phyloP scores from a whole-genome alignment of 164 flowering plant genomes.

The Annona squamosa region DNA sequence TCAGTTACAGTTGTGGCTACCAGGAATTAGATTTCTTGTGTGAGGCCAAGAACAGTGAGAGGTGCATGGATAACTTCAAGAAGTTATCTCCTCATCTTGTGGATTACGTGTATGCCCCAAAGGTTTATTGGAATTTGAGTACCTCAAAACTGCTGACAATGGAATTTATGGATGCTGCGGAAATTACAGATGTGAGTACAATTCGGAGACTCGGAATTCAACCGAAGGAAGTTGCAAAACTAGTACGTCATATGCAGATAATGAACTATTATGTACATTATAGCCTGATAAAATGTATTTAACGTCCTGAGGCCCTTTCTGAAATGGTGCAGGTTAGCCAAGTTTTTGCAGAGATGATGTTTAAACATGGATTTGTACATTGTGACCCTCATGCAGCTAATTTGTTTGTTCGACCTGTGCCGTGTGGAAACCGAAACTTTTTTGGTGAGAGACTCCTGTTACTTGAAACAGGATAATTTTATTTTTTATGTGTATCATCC shows the following conservation, averaged over 20 bases:
- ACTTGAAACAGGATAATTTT: too few species aligned
- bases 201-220: conserved; percentile 63
- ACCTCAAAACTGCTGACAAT: conserved; percentile 79
- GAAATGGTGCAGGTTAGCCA: conserved; percentile 58
- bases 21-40: conserved; percentile 87
- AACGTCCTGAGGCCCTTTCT: not conserved
- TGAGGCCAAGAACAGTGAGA: conserved; percentile 89
- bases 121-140: conserved; percentile 74
- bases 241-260: conserved; percentile 41
- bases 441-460: not conserved
- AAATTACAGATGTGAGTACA: conserved; percentile 60
- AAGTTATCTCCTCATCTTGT: conserved; percentile 83
- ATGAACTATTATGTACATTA: not conserved
- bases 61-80: conserved; percentile 77
- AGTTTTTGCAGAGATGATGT: conserved; percentile 95
- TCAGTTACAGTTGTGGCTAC: conserved; percentile 12
- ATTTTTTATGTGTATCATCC: too few species aligned
- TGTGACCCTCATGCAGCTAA: conserved; percentile 99
- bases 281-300: not conserved
- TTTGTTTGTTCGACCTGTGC: conserved; percentile 78
- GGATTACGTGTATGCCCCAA: conserved; percentile 77
- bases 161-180: conserved; percentile 91
- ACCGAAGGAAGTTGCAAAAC: conserved; percentile 67
- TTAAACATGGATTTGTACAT: conserved; percentile 95
- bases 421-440: conserved; percentile 37